Conservation (phyloP, 306 rosid species). For the Albizia julibrissin region DNA sequence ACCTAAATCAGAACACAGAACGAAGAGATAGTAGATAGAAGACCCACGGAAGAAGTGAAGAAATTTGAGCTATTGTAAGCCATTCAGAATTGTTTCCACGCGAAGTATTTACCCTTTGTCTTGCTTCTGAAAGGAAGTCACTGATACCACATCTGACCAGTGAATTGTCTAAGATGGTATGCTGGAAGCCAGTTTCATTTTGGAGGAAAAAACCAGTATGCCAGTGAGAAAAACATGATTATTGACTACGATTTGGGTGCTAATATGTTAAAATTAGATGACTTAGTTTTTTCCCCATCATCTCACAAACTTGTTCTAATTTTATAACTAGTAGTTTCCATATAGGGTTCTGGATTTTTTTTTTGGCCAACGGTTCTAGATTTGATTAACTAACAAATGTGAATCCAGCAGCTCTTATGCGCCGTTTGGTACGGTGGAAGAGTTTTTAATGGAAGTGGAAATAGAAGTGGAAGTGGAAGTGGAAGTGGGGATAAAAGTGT, state of each 20-base stretch:
- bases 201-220: background rate
- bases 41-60: background rate
- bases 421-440: too few relatives aligned
- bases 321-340: background rate
- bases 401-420: background rate
- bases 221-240: constrained; percentile 20
- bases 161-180: constrained; percentile 4
- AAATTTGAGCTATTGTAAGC: background rate
- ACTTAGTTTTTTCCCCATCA: background rate
- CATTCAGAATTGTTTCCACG: background rate
- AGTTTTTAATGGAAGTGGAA: too few relatives aligned
- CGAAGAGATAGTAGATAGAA: background rate
- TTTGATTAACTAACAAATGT: background rate
- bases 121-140: background rate
- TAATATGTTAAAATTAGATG: constrained; percentile 16
- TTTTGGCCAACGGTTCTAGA: background rate
- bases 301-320: background rate
- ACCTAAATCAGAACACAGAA: constrained; percentile 1
- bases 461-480: too few relatives aligned
- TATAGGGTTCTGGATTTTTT: background rate
- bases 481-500: too few relatives aligned
- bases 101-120: background rate
- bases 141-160: background rate
- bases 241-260: background rate
- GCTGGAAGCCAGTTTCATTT: background rate